These are phyloP conservation scores for Cutaneotrichosporon daszewskae DNA, from an alignment of 1,284 basidiomycete genomes.

Conservation along the genomic window DNA sequence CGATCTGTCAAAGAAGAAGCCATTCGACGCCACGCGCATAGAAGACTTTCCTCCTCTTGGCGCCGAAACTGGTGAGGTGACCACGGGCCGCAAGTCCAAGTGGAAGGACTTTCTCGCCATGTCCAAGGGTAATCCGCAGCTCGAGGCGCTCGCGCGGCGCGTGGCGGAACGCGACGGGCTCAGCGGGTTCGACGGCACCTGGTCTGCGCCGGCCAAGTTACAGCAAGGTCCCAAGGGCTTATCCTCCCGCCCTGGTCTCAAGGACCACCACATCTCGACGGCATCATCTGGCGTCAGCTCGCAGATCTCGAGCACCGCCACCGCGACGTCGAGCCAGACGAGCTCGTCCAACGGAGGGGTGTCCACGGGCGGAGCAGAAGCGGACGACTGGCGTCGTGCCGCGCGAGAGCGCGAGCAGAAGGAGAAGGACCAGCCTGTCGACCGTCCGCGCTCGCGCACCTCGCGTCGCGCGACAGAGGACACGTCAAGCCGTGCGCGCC, in stretches of 20 bases:
- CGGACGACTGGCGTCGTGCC: constrained; percentile 28
- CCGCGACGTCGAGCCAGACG: constrained; percentile 16
- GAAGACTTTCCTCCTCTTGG: constrained; percentile 46
- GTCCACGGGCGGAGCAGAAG: constrained; percentile 26
- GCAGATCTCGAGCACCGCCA: constrained; percentile 22
- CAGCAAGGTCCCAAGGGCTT: constrained; percentile 20
- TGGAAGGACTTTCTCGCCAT: constrained; percentile 45
- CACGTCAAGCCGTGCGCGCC: constrained; percentile 15
- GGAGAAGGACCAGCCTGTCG: neutral
- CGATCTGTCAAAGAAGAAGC: constrained; percentile 55
- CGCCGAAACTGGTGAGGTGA: constrained; percentile 33
- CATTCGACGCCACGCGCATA: constrained; percentile 25
- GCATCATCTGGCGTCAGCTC: constrained; percentile 23
- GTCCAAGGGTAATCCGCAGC: constrained; percentile 40
- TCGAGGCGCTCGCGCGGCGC: constrained; percentile 40
- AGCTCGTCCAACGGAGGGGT: constrained; percentile 3
- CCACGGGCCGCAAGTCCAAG: constrained; percentile 41
- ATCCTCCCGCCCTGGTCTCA: neutral
- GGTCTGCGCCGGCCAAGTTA: constrained; percentile 44
- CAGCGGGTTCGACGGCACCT: constrained; percentile 30
- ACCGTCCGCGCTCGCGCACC: neutral
- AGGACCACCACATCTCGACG: constrained; percentile 16
- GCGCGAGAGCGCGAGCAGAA: constrained; percentile 12
- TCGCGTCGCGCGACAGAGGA: constrained; percentile 12
- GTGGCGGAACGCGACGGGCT: constrained; percentile 39